These are phyloP conservation scores for Pseudocercospora crystallina DNA, from an alignment of 2,329 filamentous ascomycete species.

Conservation along the genomic window DNA sequence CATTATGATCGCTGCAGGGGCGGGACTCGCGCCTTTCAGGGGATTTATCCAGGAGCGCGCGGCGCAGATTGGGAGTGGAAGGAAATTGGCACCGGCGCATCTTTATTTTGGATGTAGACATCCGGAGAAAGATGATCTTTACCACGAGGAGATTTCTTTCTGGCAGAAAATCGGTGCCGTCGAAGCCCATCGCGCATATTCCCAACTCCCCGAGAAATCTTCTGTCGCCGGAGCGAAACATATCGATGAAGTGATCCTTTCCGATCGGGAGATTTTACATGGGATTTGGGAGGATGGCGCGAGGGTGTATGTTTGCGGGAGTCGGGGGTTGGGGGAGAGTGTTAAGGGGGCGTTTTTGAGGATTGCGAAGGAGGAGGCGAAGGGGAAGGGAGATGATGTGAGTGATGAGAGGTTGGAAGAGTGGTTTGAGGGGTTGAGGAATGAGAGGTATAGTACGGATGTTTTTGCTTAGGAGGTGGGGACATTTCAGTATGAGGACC, in stretches of 20 bases:
- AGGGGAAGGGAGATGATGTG: constrained; percentile 36
- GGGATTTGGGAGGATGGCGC: constrained; percentile 52
- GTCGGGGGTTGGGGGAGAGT: constrained; percentile 46
- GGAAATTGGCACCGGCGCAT: constrained; percentile 58
- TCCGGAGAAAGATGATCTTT: constrained; percentile 59
- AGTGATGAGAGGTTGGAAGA: constrained; percentile 35
- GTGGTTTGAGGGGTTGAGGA: constrained; percentile 30
- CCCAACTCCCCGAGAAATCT: constrained; percentile 43
- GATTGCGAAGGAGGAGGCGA: constrained; percentile 38
- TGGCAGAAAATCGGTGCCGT: constrained; percentile 66
- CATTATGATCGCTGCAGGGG: constrained; percentile 57
- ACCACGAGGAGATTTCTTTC: constrained; percentile 56
- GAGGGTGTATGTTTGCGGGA: constrained; percentile 66
- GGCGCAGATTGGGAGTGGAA: constrained; percentile 48
- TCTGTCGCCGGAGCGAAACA: constrained; percentile 49
- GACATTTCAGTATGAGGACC: no score
- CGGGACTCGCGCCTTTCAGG: constrained; percentile 94
- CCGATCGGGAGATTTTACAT: constrained; percentile 47
- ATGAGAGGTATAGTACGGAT: constrained; percentile 28
- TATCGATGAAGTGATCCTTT: constrained; percentile 54
- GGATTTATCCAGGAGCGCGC: constrained; percentile 91
- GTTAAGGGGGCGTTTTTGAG: constrained; percentile 44
- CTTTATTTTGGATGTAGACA: constrained; percentile 65
- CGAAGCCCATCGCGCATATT: constrained; percentile 62
- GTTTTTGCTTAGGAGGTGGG: constrained; percentile 21